Percentiles rank a stretch among this genome's conserved stretches.
Conservation (phyloP, 805 yeast genomes). For the Wickerhamomyces strasburgensis region DNA sequence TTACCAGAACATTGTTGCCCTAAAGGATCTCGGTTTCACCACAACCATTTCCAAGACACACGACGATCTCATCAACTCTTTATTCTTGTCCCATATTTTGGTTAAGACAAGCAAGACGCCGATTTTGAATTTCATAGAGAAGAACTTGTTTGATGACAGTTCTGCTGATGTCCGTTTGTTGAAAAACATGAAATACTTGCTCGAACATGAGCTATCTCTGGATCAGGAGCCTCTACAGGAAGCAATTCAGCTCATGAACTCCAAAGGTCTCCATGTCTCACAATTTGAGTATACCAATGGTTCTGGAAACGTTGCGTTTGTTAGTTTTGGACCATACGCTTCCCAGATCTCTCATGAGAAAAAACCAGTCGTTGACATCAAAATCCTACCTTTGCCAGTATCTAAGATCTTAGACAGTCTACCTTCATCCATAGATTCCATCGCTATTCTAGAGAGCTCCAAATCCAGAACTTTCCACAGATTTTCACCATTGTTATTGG, state of each 20-base stretch:
- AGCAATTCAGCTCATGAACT: conserved; percentile 28
- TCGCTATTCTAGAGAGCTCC: conserved; percentile 66
- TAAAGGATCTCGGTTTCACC: conserved; percentile 63
- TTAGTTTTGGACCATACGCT: conserved; percentile 25
- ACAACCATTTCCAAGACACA: conserved; percentile 63
- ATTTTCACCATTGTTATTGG: conserved; percentile 73
- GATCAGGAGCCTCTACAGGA: conserved; percentile 26
- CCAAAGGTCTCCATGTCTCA: conserved; percentile 23
- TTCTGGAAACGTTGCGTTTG: conserved; percentile 40
- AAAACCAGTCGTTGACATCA: conserved; percentile 47
- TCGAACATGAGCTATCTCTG: background rate
- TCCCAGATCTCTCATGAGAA: conserved; percentile 2
- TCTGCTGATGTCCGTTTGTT: no score
- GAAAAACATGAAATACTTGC: background rate
- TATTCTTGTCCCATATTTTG: conserved; percentile 54
- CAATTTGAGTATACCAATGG: conserved; percentile 38
- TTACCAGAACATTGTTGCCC: conserved; percentile 62
- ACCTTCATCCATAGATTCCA: conserved; percentile 49
- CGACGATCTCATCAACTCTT: conserved; percentile 47
- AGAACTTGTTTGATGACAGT: conserved; percentile 7
- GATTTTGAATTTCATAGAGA: conserved; percentile 66
- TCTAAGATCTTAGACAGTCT: conserved; percentile 32
- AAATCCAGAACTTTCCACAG: conserved; percentile 26
- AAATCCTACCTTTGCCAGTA: conserved; percentile 64
- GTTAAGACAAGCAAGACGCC: conserved; percentile 46